These are phyloP conservation scores for Plantago lanceolata DNA, from an alignment of 305 asterid genomes.

Conservation along the genomic window DNA sequence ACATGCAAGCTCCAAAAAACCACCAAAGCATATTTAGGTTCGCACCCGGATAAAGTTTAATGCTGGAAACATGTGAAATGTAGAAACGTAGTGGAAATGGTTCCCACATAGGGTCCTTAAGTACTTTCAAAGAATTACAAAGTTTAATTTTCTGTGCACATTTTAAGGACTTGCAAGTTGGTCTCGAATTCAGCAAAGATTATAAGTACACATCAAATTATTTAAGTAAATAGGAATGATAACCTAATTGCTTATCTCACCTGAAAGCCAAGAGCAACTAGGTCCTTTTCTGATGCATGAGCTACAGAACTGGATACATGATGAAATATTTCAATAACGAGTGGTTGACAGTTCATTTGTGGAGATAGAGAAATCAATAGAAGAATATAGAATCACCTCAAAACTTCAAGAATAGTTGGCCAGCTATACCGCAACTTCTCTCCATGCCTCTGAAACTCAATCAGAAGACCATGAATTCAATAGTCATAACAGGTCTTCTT, in stretches of 20 bases:
- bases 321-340: conserved; percentile 20
- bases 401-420: conserved; percentile 76
- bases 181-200: conserved; percentile 5
- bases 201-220: background rate
- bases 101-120: conserved; percentile 1
- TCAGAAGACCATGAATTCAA: conserved; percentile 29
- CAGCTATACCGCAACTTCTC: conserved; percentile 90
- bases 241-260: conserved; percentile 41
- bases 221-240: background rate
- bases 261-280: conserved; percentile 92
- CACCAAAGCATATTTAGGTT: background rate
- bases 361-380: conserved; percentile 17
- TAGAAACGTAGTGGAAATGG: conserved; percentile 7
- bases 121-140: conserved; percentile 9
- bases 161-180: conserved; percentile 12
- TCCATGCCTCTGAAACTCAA: conserved; percentile 75
- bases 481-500: conserved; percentile 7
- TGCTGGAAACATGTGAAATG: conserved; percentile 13
- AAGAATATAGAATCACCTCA: conserved; percentile 48
- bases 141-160: conserved; percentile 3
- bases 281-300: conserved; percentile 81
- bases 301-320: conserved; percentile 71
- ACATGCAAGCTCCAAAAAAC: conserved; percentile 16
- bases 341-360: conserved; percentile 10
- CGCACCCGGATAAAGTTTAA: conserved; percentile 2